A percentile compares a stretch with the other conserved stretches of the same genome.
phyloP scores from a whole-genome alignment of 768 basidiomycete species.

The Lentinula lateritia region DNA sequence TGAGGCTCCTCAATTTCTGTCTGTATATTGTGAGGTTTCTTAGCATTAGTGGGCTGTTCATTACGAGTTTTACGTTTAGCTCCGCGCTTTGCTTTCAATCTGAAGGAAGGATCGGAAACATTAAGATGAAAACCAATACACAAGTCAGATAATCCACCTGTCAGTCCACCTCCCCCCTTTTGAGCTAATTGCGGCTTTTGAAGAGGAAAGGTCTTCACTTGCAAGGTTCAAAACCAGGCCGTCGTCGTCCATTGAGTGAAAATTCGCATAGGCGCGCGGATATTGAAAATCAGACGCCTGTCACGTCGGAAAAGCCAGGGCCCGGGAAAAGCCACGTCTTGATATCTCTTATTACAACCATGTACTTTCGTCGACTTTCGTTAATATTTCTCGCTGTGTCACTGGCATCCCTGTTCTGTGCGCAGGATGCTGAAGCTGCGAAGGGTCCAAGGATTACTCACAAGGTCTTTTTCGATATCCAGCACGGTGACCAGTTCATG shows the following conservation, averaged over 20 bases:
- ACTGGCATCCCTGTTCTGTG: slow-evolving; percentile 65
- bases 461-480: slow-evolving; percentile 93
- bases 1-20: slow-evolving; percentile 28
- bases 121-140: slow-evolving; percentile 4
- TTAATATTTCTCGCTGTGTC: slow-evolving; percentile 58
- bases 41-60: slow-evolving; percentile 19
- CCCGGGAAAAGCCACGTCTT: slow-evolving; percentile 10
- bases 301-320: not conserved
- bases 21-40: slow-evolving; percentile 9
- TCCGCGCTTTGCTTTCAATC: slow-evolving; percentile 70
- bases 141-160: slow-evolving; percentile 41
- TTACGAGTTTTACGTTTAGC: slow-evolving; percentile 51
- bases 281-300: not conserved
- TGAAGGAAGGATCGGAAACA: slow-evolving; percentile 22
- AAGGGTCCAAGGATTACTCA: slow-evolving; percentile 88
- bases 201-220: slow-evolving; percentile 26
- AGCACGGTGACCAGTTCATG: slow-evolving; percentile 82
- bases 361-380: slow-evolving; percentile 61
- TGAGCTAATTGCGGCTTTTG: slow-evolving; percentile 22
- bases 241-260: slow-evolving; percentile 32
- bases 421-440: slow-evolving; percentile 68
- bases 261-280: not conserved
- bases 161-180: slow-evolving; percentile 77
- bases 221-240: slow-evolving; percentile 72
- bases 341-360: slow-evolving; percentile 15